Percentiles rank a stretch among this genome's conserved stretches.
Conservation (phyloP, 257 asterid genomes). For the Solanum gracilifrons region DNA sequence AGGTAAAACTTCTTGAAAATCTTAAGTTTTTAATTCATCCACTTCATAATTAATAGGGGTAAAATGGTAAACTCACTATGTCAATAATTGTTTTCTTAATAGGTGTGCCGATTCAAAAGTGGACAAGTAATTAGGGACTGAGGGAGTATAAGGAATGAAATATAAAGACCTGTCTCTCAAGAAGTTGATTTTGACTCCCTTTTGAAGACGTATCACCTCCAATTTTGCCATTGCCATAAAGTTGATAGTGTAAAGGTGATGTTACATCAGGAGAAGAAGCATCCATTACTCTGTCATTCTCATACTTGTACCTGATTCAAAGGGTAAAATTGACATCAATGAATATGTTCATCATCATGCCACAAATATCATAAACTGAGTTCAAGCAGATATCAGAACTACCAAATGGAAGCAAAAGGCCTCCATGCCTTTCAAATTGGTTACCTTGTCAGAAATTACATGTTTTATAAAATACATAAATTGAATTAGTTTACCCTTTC, state of each 20-base stretch:
- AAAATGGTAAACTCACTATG: too few species aligned
- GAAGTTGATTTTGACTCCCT: slow-evolving; percentile 92
- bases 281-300: slow-evolving; percentile 79
- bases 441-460: not conserved
- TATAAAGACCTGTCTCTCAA: slow-evolving; percentile 86
- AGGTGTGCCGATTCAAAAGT: too few species aligned
- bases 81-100: too few species aligned
- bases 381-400: not conserved
- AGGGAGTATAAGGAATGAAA: not conserved
- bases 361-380: not conserved
- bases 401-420: not conserved
- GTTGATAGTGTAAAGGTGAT: slow-evolving; percentile 89
- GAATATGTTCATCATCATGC: not conserved
- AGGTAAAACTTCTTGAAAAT: too few species aligned
- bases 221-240: slow-evolving; percentile 80
- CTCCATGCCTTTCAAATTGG: not conserved
- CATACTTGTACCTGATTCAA: slow-evolving; percentile 74
- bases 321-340: not conserved
- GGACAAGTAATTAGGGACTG: too few species aligned
- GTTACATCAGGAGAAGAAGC: slow-evolving; percentile 74
- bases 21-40: too few species aligned
- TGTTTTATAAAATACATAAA: not conserved
- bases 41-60: too few species aligned
- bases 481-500: not conserved
- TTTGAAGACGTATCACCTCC: slow-evolving; percentile 70